Evolutionary conservation across 2,329 filamentous ascomycete species (phyloP).

Genomic region (Verticillium klebahnii): DNA sequence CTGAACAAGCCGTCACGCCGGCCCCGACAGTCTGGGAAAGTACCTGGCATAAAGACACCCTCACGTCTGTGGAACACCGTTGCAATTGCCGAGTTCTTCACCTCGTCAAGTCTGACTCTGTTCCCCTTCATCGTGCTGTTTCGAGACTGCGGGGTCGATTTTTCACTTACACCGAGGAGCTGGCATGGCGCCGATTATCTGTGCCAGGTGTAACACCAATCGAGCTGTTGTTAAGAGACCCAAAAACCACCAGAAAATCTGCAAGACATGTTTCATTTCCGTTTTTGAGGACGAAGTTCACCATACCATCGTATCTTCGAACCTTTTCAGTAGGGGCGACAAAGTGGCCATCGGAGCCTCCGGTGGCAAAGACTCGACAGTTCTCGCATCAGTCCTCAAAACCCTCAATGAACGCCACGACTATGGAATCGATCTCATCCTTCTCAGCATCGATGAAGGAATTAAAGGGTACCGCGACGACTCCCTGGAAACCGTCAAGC

Average conservation of each 20-base stretch:
- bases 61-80: too few species aligned
- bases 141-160: too few species aligned
- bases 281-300: conserved; percentile 93
- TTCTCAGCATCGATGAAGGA: conserved; percentile 93
- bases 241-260: conserved; percentile 92
- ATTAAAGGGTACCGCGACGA: conserved; percentile 97
- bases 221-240: conserved; percentile 88
- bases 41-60: too few species aligned
- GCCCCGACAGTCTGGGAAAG: too few species aligned
- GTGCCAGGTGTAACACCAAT: conserved; percentile 69
- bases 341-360: conserved; percentile 91
- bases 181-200: conserved; percentile 71
- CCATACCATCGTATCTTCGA: conserved; percentile 78
- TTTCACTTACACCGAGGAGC: neutral
- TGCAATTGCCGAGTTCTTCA: too few species aligned
- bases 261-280: conserved; percentile 78
- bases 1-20: too few species aligned
- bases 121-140: too few species aligned
- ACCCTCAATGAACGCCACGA: conserved; percentile 86
- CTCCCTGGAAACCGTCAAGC: conserved; percentile 91
- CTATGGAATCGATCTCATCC: conserved; percentile 79
- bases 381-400: conserved; percentile 89
- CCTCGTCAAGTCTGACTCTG: too few species aligned
- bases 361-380: conserved; percentile 95
- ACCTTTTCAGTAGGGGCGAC: conserved; percentile 81